phyloP scores from a whole-genome alignment of 2,329 filamentous ascomycete species.

The Corinectria fuckeliana region DNA sequence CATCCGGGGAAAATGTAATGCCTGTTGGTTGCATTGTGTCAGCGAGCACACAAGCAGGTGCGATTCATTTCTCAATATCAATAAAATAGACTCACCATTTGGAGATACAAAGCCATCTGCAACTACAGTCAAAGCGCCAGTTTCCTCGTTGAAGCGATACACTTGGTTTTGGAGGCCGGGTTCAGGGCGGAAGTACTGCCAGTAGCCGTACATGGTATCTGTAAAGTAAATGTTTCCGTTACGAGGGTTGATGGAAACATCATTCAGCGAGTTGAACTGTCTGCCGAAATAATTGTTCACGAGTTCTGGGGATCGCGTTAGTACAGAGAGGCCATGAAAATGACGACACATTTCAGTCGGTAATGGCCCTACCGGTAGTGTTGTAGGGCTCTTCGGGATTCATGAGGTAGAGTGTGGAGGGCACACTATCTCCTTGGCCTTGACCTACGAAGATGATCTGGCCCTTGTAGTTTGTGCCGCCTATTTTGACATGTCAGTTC shows the following conservation, averaged over 20 bases:
- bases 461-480: slow-evolving; percentile 57
- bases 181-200: slow-evolving; percentile 62
- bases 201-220: slow-evolving; percentile 64
- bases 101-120: slow-evolving; percentile 63
- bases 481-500: slow-evolving; percentile 37
- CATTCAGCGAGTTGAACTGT: slow-evolving; percentile 66
- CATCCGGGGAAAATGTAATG: slow-evolving; percentile 62
- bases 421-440: slow-evolving; percentile 51
- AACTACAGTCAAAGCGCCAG: slow-evolving; percentile 59
- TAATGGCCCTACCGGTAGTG: slow-evolving; percentile 48
- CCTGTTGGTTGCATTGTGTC: slow-evolving; percentile 42
- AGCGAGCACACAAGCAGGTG: background rate
- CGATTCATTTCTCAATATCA: background rate
- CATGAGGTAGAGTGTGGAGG: slow-evolving; percentile 36
- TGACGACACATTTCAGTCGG: background rate
- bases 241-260: slow-evolving; percentile 58
- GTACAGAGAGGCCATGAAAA: too few species aligned
- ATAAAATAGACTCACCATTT: slow-evolving; percentile 51
- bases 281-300: slow-evolving; percentile 67
- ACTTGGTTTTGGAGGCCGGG: slow-evolving; percentile 64
- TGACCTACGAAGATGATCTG: slow-evolving; percentile 58
- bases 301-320: slow-evolving; percentile 45
- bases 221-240: slow-evolving; percentile 68
- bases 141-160: slow-evolving; percentile 60
- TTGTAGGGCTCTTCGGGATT: slow-evolving; percentile 54